Evolutionary conservation across 2,329 filamentous ascomycete genomes (phyloP), one percentile per base, ranked within the genome.

Genomic region (Pseudocercospora fijiensis): DNA sequence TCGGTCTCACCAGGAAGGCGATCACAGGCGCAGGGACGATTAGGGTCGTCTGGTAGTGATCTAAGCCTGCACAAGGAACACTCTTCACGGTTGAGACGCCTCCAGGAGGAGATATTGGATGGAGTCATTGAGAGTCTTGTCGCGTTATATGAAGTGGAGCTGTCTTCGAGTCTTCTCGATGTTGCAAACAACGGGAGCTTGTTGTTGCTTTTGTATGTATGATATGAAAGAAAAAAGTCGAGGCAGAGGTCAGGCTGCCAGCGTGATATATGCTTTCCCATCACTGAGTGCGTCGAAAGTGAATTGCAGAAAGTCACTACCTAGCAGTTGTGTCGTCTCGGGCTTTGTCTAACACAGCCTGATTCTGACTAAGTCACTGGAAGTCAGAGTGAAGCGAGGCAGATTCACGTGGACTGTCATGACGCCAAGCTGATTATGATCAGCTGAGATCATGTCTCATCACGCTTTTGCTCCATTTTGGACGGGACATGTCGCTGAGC

Each of bases 381-480:
- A 43, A 20, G 52, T 45, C 51, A 47, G 45, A 57, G 59, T 33
- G 37, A 45, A 20, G 53, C 33, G 28, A 56, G 53, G n/a, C 6
- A 28, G 22, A 51, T 43, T 47, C 57, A 60, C 62, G 57, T 49
- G 62, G 51, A 45, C 24, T 55, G 27, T 24, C 37, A 33, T 47
- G 45, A 33, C n/a, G 28, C 28, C 37, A 60, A 41, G n/a, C 43
- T 27, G 22, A 51, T 6, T 11, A 4, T 9, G 27, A 20, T 64
- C 62, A 64, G 62, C 41, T 60, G 62, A 60, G 41, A 30, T 11
- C 11, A 37, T 43, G 62, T 64, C 57, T 60, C 41, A 60, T 26
- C 24, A 10, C 49, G 16, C 10, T 16, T 53, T 24, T 51, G 16
- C 10, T 43, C 51, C 18, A 57, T 26, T 57, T 22, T 51, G 4